Base-by-base conservation (phyloP, 495 filamentous ascomycete genomes). In the Daldinia childiae region DNA sequence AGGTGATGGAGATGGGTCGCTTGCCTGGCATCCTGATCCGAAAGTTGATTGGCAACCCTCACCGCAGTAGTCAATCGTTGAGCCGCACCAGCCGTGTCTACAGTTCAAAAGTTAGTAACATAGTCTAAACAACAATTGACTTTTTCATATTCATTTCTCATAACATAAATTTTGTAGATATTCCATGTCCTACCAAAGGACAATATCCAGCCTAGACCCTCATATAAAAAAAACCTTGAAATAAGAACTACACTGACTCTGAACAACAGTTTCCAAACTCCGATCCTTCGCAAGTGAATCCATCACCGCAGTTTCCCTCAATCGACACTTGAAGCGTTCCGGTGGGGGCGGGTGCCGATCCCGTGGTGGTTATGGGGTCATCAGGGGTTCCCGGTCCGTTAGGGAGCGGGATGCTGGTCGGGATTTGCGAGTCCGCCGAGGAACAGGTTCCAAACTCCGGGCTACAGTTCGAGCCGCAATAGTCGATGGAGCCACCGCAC, bases 381-480 rank as follows among this genome's bases (percentile, higher is more conserved):
- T 66, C 68, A 34, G 70, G n/a, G 17, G 51, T 64, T 4, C 70
- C 70, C 6, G 70, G 70, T 5, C 65, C 60, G 34, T 17, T 65
- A 29, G 69, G 69, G 8, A 72, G 61, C 39, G 71, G 71, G 12
- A 58, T 9, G 43, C 32, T 52, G 8, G 62, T 70, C 6, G 65
- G 66, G 60, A 69, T 61, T 19, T 24, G 34, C 11, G 64, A 58
- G 51, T 76, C 74, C 9, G 72, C 54, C 7, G 56, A 26, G 11
- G 78, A 62, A 64, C 87, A 89, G 56, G 78, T 80, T 5, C 87
- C 87, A 58, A 83, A 84, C 26, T 79, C 77, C 9, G 80, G 68
- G 27, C 83, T 80, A 60, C 87, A 90, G 7, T 82, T 85, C 1
- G 63, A 65, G 26, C 83, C 84, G 70, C 87, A 89, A 72, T 86